Percentiles rank a stretch among this genome's conserved stretches.
phyloP scores from a whole-genome alignment of 768 basidiomycete species.

The Tricholoma matsutake region DNA sequence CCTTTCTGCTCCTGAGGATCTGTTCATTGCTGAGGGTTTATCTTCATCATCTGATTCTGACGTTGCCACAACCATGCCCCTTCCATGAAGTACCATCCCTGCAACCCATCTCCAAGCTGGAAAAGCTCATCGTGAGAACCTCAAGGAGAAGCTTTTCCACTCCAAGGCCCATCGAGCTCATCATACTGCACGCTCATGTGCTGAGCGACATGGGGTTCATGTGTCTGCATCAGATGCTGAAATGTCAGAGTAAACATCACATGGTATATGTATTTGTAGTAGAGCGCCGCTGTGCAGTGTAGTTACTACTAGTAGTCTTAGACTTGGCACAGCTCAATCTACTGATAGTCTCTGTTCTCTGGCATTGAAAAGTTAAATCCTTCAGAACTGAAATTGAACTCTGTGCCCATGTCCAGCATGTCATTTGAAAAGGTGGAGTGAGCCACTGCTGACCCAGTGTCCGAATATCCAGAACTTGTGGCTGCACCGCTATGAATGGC shows the following conservation, averaged over 20 bases:
- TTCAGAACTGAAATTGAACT: too few relatives aligned
- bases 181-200: neutral
- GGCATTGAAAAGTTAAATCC: too few relatives aligned
- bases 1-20: constrained; percentile 11
- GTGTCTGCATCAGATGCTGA: neutral
- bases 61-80: neutral
- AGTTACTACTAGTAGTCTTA: too few relatives aligned
- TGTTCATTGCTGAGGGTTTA: constrained; percentile 16
- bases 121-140: neutral
- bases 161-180: neutral
- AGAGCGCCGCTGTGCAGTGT: too few relatives aligned
- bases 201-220: neutral
- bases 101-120: neutral
- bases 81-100: neutral
- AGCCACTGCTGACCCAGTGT: neutral
- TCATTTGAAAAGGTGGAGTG: neutral
- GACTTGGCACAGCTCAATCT: too few relatives aligned
- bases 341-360: too few relatives aligned
- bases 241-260: neutral
- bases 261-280: neutral
- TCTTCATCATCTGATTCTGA: constrained; percentile 7
- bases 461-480: neutral
- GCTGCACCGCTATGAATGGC: neutral
- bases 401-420: neutral
- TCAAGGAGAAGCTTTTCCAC: neutral